Base-by-base conservation (phyloP, 768 basidiomycete species). In the Calocybe cyanea region DNA sequence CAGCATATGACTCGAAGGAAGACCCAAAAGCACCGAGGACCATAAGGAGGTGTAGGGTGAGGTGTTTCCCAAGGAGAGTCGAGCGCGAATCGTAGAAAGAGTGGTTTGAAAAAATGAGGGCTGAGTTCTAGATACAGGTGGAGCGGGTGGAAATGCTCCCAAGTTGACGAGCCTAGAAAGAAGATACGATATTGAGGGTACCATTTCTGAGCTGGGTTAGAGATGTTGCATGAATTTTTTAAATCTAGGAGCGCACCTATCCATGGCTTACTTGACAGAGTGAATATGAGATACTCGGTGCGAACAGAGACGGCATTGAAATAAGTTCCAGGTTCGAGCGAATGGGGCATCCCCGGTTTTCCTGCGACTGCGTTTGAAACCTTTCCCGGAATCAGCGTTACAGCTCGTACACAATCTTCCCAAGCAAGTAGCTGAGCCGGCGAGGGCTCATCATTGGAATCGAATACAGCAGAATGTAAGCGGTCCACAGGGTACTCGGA, bases 351-450 rank as follows among this genome's bases (percentile, higher is more conserved):
- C 3, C 54, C 57, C 21, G 56, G 57, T 37, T 67, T 67, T 17
- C 66, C 69, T 21, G 69, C 76, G 25, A 82, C 61, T 2, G 77
- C 75, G 64, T 97, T 96, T 18, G 87, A 83, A 7, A 87, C 79
- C 62, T 82, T 91, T n/a, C 71, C 69, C 25, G 94, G 92, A 7
- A 94, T 64, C 13, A 78, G 71, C 40, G 83, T 70, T 2, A 83
- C 43, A 47, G 78, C 75, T 24, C 77, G 78, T 18, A 93, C 77
- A 52, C 75, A 80, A 53, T 92, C 85, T 52, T 89, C 86, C 93
- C 93, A 96, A 36, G 58, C 56, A 17, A 76, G 55, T 24, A 61
- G 64, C 32, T 59, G 61, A 46, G 62, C 64, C 20, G 51, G 43
- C 34, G 38, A 37, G 2, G 50, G 53, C 39, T 66, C 59, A 5